A percentile compares a stretch with the other conserved stretches of the same genome.
phyloP scores from a whole-genome alignment of 257 asterid genomes.

The Solanum verrucosum region DNA sequence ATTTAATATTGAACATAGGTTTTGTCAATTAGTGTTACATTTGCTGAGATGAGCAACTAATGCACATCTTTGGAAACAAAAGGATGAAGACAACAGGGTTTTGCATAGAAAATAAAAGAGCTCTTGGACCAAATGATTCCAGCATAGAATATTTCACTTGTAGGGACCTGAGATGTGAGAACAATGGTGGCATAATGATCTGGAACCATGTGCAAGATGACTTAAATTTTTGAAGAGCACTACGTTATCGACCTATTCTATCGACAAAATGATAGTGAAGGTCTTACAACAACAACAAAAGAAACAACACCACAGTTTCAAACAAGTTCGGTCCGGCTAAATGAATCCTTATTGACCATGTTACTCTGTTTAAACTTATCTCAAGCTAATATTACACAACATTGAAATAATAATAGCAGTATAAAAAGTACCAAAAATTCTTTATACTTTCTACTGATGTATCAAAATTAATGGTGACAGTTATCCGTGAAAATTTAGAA shows the following conservation, averaged over 20 bases:
- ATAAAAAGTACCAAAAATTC: neutral
- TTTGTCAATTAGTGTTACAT: neutral
- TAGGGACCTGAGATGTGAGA: neutral
- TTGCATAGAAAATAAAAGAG: neutral
- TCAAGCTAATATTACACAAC: neutral
- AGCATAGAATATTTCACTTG: neutral
- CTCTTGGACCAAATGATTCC: neutral
- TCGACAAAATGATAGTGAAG: neutral
- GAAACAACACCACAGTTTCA: neutral
- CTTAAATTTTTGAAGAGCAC: neutral
- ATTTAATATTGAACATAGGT: neutral
- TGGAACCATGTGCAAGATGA: neutral
- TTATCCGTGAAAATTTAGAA: no score
- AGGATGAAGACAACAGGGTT: neutral
- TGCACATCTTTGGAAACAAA: neutral
- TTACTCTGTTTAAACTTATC: neutral
- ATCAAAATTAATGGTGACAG: no score
- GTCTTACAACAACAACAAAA: neutral
- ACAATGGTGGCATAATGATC: neutral
- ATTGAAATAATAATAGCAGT: neutral
- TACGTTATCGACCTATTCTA: neutral
- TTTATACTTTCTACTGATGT: neutral
- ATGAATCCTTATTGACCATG: neutral
- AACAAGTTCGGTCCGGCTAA: neutral
- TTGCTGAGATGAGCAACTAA: neutral